phyloP scores from a whole-genome alignment of 2,329 filamentous ascomycete species.

The Penicillium paneum region DNA sequence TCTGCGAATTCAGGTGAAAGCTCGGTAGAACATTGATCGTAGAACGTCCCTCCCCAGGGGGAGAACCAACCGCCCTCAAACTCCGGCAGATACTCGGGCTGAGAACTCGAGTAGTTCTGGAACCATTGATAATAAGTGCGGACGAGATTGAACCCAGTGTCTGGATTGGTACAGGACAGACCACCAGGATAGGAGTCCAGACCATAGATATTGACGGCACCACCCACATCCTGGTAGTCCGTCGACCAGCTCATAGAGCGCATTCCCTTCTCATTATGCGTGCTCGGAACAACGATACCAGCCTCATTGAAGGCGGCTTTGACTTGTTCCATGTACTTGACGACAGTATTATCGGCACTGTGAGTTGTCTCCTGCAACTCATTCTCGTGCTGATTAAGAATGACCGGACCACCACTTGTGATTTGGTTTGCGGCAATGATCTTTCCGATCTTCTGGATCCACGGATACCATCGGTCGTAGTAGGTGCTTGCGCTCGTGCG shows the following conservation, averaged over 20 bases:
- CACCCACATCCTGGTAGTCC: slow-evolving; percentile 56
- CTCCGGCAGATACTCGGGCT: slow-evolving; percentile 54
- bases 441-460: slow-evolving; percentile 46
- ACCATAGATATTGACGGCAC: slow-evolving; percentile 47
- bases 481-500: slow-evolving; percentile 48
- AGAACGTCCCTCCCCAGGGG: slow-evolving; percentile 54
- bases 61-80: slow-evolving; percentile 55
- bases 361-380: slow-evolving; percentile 50
- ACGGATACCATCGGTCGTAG: slow-evolving; percentile 48
- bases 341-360: slow-evolving; percentile 44
- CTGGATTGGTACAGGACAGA: slow-evolving; percentile 50
- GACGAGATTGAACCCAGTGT: slow-evolving; percentile 50
- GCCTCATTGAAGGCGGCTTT: slow-evolving; percentile 46
- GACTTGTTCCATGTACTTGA: slow-evolving; percentile 54
- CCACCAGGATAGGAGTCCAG: slow-evolving; percentile 39
- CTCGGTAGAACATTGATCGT: slow-evolving; percentile 50
- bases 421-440: slow-evolving; percentile 52
- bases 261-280: slow-evolving; percentile 53
- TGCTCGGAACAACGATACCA: slow-evolving; percentile 51
- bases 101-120: slow-evolving; percentile 51
- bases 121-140: slow-evolving; percentile 59
- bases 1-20: slow-evolving; percentile 50
- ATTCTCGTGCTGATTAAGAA: slow-evolving; percentile 54
- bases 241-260: slow-evolving; percentile 52
- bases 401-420: slow-evolving; percentile 51